Base-by-base conservation (phyloP, 208 protist genomes). In the Herpetomonas muscarum region DNA sequence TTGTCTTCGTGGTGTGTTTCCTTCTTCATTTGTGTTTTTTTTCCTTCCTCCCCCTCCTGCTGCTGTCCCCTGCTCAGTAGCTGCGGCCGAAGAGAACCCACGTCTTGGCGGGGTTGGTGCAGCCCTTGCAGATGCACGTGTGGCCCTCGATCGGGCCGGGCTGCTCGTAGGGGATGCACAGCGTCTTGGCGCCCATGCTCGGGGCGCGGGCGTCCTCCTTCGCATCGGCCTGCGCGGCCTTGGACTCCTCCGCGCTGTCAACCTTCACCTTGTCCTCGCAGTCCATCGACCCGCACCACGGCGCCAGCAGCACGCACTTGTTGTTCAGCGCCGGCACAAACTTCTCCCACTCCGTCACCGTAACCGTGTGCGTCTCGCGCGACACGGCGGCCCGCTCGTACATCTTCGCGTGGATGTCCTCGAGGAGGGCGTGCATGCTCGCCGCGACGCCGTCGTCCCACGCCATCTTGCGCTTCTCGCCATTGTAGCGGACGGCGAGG, bases 181-280 rank as follows among this genome's bases (percentile, higher is more conserved):
- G 85, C 39, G 85, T 86, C 82, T 99, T 99, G 54, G 96, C 97
- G 21, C 92, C 96, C 87, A 97, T 97, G 60, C 90, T 92, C 13
- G 93, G 93, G 15, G 91, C 91, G 15, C 92, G 79, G 15, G 70
- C 70, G 47, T 97, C 94, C 48, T 92, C 90, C 44, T 68, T 52
- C 24, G 52, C 69, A 3, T 86, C 79, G 29, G 68, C 56, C 68
- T 77, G 67, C 50, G 69, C 29, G 1, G 76, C 71, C 75, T 89
- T 90, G 52, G 77, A 85, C 74, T 87, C 80, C 60, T 92, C 92
- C 10, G 79, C 85, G 61, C 85, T 96, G 73, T 86, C 76, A 66
- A 89, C 93, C 90, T 98, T 98, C 58, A 99, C 84, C 31, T 79
- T 64, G 17, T 97, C 90, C 76, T 99, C 97, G 74, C 96, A 98